A percentile compares a stretch with the other conserved stretches of the same genome.
phyloP scores from a whole-genome alignment of 805 yeast genomes.

The Torulaspora quercuum region DNA sequence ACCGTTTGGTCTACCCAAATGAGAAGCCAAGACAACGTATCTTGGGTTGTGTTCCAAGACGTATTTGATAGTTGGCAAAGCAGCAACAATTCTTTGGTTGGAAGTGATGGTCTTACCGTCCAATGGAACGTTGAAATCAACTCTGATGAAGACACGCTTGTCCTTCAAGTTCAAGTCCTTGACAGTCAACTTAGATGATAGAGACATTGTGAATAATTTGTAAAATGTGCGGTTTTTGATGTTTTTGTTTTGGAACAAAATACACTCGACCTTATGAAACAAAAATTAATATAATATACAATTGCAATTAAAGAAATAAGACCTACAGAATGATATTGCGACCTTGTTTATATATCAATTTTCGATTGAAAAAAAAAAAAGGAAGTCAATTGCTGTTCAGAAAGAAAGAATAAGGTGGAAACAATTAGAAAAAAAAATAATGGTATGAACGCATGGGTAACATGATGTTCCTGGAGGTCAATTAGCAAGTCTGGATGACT shows the following conservation, averaged over 20 bases:
- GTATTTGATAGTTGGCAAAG: conserved; percentile 96
- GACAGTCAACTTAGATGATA: conserved; percentile 89
- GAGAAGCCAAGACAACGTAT: conserved; percentile 90
- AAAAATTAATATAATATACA: background rate
- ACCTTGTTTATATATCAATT: conserved; percentile 13
- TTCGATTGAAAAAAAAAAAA: conserved; percentile 7
- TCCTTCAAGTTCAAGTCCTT: conserved; percentile 80
- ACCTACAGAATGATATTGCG: background rate
- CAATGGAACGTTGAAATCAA: conserved; percentile 91
- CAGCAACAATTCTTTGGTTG: conserved; percentile 99
- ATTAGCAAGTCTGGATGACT: too few species aligned
- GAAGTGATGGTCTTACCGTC: conserved; percentile 97
- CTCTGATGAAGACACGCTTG: conserved; percentile 98
- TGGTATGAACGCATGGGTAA: conserved; percentile 11
- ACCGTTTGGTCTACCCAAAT: conserved; percentile 99
- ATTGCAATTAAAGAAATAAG: background rate
- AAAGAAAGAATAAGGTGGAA: conserved; percentile 9
- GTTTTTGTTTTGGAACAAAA: conserved; percentile 11
- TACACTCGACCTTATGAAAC: conserved; percentile 8
- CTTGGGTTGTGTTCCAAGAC: conserved; percentile 89
- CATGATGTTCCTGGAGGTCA: conserved; percentile 14
- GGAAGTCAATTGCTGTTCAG: background rate
- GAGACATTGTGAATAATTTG: conserved; percentile 60
- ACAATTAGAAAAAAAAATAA: conserved; percentile 2
- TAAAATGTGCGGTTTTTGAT: conserved; percentile 8